These are phyloP conservation scores for Hyaloscypha hepaticicola DNA, from an alignment of 495 filamentous ascomycete genomes.

Conservation along the genomic window DNA sequence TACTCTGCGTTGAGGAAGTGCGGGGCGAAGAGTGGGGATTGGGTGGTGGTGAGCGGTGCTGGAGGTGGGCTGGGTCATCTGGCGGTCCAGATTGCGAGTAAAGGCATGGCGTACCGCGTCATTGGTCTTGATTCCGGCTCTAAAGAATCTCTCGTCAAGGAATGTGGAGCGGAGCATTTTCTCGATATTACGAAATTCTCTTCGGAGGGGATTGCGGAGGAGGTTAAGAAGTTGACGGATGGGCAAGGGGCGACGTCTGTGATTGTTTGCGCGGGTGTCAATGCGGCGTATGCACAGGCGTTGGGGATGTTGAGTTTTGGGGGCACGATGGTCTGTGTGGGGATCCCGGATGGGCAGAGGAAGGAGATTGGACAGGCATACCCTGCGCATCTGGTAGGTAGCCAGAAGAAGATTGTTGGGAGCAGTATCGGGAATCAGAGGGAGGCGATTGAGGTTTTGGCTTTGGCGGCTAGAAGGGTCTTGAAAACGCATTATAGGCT, in stretches of 20 bases:
- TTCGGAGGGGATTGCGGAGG: conserved; percentile 39
- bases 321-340: conserved; percentile 61
- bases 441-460: conserved; percentile 64
- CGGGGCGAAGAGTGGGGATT: conserved; percentile 55
- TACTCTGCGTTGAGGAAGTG: conserved; percentile 56
- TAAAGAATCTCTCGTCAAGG: conserved; percentile 55
- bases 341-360: conserved; percentile 51
- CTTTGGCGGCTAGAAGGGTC: conserved; percentile 58
- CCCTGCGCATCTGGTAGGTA: conserved; percentile 48
- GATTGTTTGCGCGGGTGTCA: conserved; percentile 59
- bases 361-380: conserved; percentile 55
- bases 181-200: conserved; percentile 57
- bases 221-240: conserved; percentile 52
- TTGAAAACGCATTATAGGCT: conserved; percentile 56
- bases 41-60: conserved; percentile 62
- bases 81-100: conserved; percentile 55
- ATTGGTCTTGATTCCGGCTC: conserved; percentile 64
- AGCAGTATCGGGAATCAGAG: conserved; percentile 59
- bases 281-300: conserved; percentile 60
- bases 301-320: conserved; percentile 57
- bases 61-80: conserved; percentile 65
- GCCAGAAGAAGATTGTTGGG: conserved; percentile 56
- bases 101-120: conserved; percentile 64
- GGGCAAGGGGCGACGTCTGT: conserved; percentile 59
- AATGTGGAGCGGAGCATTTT: conserved; percentile 64